phyloP scores from a whole-genome alignment of 768 basidiomycete genomes.

The Termitomyces eurrhizus region DNA sequence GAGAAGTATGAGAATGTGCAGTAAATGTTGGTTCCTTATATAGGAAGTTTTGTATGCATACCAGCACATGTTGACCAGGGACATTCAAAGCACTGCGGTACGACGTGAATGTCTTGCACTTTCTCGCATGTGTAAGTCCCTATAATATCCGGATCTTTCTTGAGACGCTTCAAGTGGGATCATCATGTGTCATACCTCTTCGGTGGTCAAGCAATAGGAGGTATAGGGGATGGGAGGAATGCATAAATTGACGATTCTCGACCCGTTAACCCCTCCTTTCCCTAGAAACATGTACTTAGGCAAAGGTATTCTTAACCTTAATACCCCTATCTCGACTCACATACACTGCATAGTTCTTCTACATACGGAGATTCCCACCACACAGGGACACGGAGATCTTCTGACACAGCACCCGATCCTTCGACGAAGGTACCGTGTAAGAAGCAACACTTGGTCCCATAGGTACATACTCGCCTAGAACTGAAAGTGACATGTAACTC shows the following conservation, averaged over 20 bases:
- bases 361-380: background rate
- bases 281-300: background rate
- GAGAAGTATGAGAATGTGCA: conserved; percentile 25
- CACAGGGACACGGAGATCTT: background rate
- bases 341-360: background rate
- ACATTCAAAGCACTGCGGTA: background rate
- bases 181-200: background rate
- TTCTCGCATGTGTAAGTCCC: background rate
- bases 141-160: background rate
- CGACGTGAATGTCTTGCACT: background rate
- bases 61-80: background rate
- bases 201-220: background rate
- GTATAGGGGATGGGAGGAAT: background rate
- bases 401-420: conserved; percentile 1
- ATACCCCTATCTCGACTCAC: background rate
- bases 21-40: background rate
- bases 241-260: background rate
- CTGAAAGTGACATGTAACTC: background rate
- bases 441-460: background rate
- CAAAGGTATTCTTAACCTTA: background rate
- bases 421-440: background rate
- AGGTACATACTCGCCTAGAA: background rate
- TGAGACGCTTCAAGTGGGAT: background rate
- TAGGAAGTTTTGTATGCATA: background rate
- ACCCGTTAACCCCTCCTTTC: background rate